phyloP scores from a whole-genome alignment of 2,329 filamentous ascomycete species.

The Penicillium rolfsii region DNA sequence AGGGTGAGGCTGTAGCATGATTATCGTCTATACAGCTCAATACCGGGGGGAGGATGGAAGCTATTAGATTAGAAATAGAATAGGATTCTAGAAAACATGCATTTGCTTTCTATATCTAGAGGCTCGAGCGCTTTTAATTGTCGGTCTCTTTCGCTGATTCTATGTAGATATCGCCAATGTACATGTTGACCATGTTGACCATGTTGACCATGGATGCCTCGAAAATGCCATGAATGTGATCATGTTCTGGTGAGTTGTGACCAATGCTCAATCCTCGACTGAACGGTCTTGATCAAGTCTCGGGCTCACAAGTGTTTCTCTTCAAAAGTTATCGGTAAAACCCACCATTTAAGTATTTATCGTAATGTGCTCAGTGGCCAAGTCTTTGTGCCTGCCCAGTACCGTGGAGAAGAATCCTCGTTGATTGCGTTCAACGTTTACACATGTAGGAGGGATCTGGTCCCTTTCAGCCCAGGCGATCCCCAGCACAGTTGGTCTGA shows the following conservation, averaged over 20 bases:
- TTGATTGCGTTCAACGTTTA: not conserved
- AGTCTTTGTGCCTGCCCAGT: not conserved
- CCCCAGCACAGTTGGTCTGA: slow-evolving; percentile 10
- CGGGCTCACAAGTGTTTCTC: not conserved
- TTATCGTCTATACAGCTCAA: not conserved
- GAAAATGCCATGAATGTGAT: not conserved
- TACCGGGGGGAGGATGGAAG: not conserved
- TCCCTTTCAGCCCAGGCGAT: slow-evolving; percentile 9
- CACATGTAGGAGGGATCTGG: slow-evolving; percentile 7
- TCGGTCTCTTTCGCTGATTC: not conserved
- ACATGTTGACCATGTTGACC: not conserved
- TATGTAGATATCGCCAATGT: not conserved
- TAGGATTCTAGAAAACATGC: not conserved
- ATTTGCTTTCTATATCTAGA: not conserved
- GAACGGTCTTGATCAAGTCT: not conserved
- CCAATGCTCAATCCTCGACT: not conserved
- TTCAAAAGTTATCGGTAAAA: not conserved
- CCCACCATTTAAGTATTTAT: not conserved
- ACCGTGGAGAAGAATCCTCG: not conserved
- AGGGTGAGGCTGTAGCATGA: not conserved
- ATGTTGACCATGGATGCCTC: too few relatives aligned
- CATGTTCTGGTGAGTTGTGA: not conserved
- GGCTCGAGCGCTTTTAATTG: not conserved
- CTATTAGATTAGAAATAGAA: not conserved
- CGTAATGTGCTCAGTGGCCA: not conserved